Base-by-base conservation (phyloP, 1,284 basidiomycete species). In the Marasmius sp. region DNA sequence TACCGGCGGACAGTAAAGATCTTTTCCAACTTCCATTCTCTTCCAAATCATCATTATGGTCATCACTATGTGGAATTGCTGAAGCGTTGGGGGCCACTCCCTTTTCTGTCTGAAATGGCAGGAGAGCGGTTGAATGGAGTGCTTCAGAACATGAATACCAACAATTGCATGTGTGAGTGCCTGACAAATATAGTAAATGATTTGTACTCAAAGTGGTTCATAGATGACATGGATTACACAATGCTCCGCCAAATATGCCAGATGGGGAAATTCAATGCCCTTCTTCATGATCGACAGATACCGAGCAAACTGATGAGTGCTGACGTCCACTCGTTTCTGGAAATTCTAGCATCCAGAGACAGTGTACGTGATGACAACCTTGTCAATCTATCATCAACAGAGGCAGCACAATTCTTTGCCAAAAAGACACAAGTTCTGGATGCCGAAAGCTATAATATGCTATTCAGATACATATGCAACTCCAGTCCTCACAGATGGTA, bases 81-180 rank as follows among this genome's bases (percentile, higher is more conserved):
- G 16, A 41, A 41, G 39, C 9, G 9, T 16, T 41, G 39, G 39
- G 39, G 39, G 9, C 39, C 39, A 9, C 9, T 41, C 9, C 9
- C 16, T 16, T 41, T 41, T 41, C 16, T 41, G 39, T 9, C 9
- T 16, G 39, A 41, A 41, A 41, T 41, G 39, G 39, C 64, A 43
- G 66, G 59, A 16, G 65, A 66, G 45, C 48, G 45, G 7, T 34
- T 52, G 20, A 66, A 65, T 57, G 64, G 64, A 9, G 51, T 47
- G 11, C 36, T 63, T n/a, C 59, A 61, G 37, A 59, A 57, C 7
- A 57, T 63, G 7, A 60, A 60, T 11, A 66, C 65, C 34, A 65
- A 65, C 52, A 22, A 34, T 12, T 39, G 48, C 20, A 38, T 65
- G 6, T 49, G 62, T 65, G 34, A 53, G 62, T 58, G n/a, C 14